Percentiles rank a stretch among this genome's conserved stretches.
phyloP scores from a whole-genome alignment of 78 protist genomes.

The Dictyostelium discoideum region DNA sequence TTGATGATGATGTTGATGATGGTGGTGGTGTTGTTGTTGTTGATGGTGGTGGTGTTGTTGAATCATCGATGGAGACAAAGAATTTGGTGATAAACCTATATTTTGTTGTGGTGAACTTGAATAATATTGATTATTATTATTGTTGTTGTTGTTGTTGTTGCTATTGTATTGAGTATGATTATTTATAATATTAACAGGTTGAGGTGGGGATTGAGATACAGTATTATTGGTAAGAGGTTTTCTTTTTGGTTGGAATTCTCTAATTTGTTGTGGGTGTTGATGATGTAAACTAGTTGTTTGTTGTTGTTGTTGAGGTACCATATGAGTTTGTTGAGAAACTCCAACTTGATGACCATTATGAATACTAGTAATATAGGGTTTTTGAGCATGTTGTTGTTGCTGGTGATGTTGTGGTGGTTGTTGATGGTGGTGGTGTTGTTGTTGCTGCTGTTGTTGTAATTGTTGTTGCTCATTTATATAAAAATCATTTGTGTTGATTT shows the following conservation, averaged over 20 bases:
- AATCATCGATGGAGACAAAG: not conserved
- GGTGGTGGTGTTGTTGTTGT: not conserved
- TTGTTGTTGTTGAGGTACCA: not conserved
- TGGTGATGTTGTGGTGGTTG: no score
- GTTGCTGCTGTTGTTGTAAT: not conserved
- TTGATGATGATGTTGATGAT: not conserved
- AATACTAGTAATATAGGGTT: not conserved
- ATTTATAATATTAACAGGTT: conserved; percentile 11
- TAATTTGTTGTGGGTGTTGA: conserved; percentile 8
- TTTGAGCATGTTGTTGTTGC: not conserved
- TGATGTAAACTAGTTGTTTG: not conserved
- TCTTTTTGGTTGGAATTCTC: conserved; percentile 62
- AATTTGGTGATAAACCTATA: not conserved
- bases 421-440: not conserved
- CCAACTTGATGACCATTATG: not conserved
- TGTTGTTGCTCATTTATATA: not conserved
- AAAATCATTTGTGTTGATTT: not conserved
- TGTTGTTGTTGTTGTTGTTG: no score
- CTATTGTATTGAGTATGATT: not conserved
- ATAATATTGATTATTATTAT: not conserved
- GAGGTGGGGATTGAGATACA: conserved; percentile 19
- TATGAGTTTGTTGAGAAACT: not conserved
- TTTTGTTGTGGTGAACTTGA: conserved; percentile 28
- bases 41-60: not conserved
- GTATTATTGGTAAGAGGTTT: conserved; percentile 12